Evolutionary conservation across 345 rosid species (phyloP), one percentile per base, ranked within the genome.

Genomic region (Sisymbrium altissimum): DNA sequence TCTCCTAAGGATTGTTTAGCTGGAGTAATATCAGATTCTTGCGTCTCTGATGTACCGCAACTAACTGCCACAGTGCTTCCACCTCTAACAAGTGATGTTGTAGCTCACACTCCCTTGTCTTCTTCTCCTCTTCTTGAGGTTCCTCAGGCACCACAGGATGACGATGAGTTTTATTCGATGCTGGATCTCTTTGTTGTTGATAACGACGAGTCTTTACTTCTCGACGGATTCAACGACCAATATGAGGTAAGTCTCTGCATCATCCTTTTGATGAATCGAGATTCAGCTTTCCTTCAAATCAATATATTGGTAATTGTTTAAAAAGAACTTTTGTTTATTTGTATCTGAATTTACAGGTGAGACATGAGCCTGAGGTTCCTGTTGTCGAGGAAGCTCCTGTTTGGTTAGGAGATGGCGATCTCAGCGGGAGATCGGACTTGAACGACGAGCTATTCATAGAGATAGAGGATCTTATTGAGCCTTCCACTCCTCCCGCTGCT

Each of bases 161-260:
- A 76, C 29, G 83, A 73, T 35, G 73, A 48, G 9, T 11, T 84
- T 8, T 14, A 19, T 23, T 12, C 76, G 5, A 29, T 79, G 86
- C 33, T 85, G 70, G 85, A 6, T 61, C 1, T 30, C 32, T 82
- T 86, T 49, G 18, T n/a, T 1, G 83, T 71, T 45, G 79, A 77
- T 13, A 44, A 6, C 48, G 72, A 56, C 1, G 64, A 63, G 55
- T 9, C 29, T 62, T 6, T 9, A 15, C 23, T 10, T 29, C 13
- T 41, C 3, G 61, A 78, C 14, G 45, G 60, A 71, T 49, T 57
- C 12, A 6, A 66, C 44, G 29, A 58, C 38, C 59, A 50, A 23
- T 54, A 56, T 38, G 72, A 81, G 78, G 85, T 78, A 69, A 23
- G 44, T 54, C 41, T 63, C 8, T 74, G 29, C 43, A 45, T 57